Conservation (phyloP, 345 rosid genomes). For the Eucalyptus globulus region DNA sequence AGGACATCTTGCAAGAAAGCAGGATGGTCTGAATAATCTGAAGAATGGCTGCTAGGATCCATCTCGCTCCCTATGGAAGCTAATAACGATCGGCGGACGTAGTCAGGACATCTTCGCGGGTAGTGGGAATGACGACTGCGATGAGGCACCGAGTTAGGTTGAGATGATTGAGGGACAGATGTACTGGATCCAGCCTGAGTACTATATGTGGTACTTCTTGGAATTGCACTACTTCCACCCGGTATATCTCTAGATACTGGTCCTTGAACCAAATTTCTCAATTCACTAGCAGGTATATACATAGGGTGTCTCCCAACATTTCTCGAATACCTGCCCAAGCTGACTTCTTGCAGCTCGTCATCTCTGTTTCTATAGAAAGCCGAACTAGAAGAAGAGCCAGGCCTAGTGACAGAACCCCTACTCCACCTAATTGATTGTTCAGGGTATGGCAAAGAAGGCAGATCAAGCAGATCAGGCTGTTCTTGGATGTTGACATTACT, state of each 20-base stretch:
- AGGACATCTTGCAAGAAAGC: constrained; percentile 29
- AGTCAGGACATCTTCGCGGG: constrained; percentile 60
- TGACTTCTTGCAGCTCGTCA: constrained; percentile 10
- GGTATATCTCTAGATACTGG: constrained; percentile 22
- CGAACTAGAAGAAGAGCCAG: constrained; percentile 23
- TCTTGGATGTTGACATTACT: constrained; percentile 19
- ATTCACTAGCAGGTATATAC: constrained; percentile 30
- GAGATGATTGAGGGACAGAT: constrained; percentile 34
- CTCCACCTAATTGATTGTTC: constrained; percentile 44
- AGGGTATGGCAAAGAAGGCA: constrained; percentile 30
- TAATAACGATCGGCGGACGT: constrained; percentile 51
- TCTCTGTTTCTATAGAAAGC: constrained; percentile 21
- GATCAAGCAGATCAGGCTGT: constrained; percentile 19
- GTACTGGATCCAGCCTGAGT: constrained; percentile 28
- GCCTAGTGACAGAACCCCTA: constrained; percentile 31
- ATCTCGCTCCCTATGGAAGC: constrained; percentile 28
- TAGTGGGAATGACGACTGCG: constrained; percentile 25
- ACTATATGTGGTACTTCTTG: constrained; percentile 36
- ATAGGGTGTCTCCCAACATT: constrained; percentile 32
- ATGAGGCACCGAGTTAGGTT: constrained; percentile 34
- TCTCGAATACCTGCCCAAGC: constrained; percentile 25
- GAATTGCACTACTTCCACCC: constrained; percentile 12
- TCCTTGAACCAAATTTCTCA: constrained; percentile 20
- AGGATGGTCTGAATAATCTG: constrained; percentile 22
- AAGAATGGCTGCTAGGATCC: constrained; percentile 26